Evolutionary conservation across 1,139 yeast species (phyloP), one percentile per base, ranked within the genome.

Genomic region (Pichia sp.): DNA sequence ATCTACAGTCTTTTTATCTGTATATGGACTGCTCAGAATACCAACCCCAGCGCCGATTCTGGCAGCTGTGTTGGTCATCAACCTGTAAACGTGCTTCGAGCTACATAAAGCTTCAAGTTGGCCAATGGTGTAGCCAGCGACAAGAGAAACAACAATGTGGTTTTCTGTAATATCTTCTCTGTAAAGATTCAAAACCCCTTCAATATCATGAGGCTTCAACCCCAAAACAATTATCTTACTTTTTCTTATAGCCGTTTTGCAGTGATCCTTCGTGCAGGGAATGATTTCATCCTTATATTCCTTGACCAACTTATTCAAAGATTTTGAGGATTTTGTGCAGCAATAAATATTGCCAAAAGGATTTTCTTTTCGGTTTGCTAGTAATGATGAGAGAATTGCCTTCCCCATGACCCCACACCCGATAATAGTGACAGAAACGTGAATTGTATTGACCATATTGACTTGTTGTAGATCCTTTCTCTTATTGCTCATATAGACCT

Each of bases 331-430:
- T 59, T 79, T 81, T 55, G 87, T 93, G 64, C 96, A 83, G 23
- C 95, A 89, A 59, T 85, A 78, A 66, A 90, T 84, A 62, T 76
- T 80, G 39, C 75, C 68, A 55, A 73, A 72, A n/a, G 82, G 79
- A n/a, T 72, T 71, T 55, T 77, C 72, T 25, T 68, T 59, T n/a
- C n/a, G n/a, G n/a, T 72, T 61, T 55, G 62, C 74, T 62, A 70
- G 75, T 50, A 91, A 85, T 21, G 98, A 96, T 18, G 89, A 78
- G 41, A 87, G 78, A 45, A 93, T 89, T n/a, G 99, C 97, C 31
- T 93, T 86, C 54, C 99, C 98, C 93, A 93, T 88, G 52, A 88
- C 91, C 53, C 99, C 99, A 62, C 96, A 83, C 44, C 97, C 99
- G 53, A 93, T 75, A 26, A 93, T 84, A 18, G 95, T 79, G 43